Conservation (phyloP, 1,139 yeast genomes). For the Candida tunisiensis region DNA sequence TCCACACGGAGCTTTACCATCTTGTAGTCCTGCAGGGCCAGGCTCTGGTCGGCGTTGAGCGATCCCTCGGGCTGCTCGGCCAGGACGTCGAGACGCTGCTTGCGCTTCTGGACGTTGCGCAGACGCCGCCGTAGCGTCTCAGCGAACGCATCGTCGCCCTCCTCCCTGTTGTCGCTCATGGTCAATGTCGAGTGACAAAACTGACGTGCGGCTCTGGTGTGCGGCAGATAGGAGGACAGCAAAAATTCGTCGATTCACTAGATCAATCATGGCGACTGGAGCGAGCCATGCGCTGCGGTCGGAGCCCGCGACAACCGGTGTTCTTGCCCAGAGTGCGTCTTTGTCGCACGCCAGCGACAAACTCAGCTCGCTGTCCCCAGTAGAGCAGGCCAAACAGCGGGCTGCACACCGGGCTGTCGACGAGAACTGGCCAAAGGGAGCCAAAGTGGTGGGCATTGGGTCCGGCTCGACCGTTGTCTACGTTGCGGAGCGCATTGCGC, state of each 20-base stretch:
- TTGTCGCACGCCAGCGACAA: too few species aligned
- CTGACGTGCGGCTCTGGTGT: too few species aligned
- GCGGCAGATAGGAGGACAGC: too few species aligned
- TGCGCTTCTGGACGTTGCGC: conserved; percentile 21
- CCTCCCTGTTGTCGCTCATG: too few species aligned
- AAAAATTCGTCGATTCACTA: too few species aligned
- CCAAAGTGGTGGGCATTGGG: conserved; percentile 81
- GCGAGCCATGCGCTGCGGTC: too few species aligned
- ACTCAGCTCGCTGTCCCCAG: too few species aligned
- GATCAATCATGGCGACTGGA: too few species aligned
- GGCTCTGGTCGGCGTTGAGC: conserved; percentile 20
- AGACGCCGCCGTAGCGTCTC: conserved; percentile 19
- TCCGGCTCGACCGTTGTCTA: conserved; percentile 95
- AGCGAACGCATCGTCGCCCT: conserved; percentile 12
- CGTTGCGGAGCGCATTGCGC: conserved; percentile 88
- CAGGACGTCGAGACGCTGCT: conserved; percentile 19
- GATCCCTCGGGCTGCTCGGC: conserved; percentile 14
- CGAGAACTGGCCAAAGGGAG: conserved; percentile 55
- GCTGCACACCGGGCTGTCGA: conserved; percentile 93
- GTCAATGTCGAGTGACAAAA: too few species aligned
- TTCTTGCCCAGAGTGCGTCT: too few species aligned
- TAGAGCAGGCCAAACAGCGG: conserved; percentile 55
- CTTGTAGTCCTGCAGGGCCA: conserved; percentile 17
- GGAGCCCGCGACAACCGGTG: too few species aligned
- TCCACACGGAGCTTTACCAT: conserved; percentile 20